Evolutionary conservation across 345 rosid genomes (phyloP).

Genomic region (Cardamine resedifolia): DNA sequence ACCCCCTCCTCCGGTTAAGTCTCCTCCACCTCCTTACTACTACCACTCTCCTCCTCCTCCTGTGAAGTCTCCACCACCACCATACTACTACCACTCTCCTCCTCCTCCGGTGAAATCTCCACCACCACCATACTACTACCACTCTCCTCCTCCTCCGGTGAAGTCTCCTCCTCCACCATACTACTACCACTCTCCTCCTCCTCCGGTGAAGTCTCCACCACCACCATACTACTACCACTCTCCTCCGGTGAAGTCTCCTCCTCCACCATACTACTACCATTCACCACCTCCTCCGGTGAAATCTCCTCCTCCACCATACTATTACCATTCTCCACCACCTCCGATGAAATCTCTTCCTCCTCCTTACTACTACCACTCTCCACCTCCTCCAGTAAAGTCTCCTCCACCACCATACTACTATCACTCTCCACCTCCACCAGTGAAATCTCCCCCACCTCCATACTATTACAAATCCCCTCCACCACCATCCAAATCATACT

Average conservation of each 20-base stretch:
- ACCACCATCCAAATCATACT: conserved; percentile 32
- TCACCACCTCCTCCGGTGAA: conserved; percentile 49
- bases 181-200: conserved; percentile 38
- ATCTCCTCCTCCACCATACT: conserved; percentile 34
- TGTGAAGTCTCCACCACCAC: conserved; percentile 28
- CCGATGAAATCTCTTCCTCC: conserved; percentile 33
- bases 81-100: conserved; percentile 35
- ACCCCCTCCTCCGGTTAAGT: conserved; percentile 40
- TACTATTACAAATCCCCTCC: conserved; percentile 42
- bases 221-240: conserved; percentile 34
- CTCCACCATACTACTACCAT: conserved; percentile 38
- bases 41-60: conserved; percentile 46
- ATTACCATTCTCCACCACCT: conserved; percentile 37
- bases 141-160: conserved; percentile 43
- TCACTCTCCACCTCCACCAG: conserved; percentile 43
- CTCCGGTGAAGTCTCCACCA: conserved; percentile 37
- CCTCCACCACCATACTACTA: conserved; percentile 41
- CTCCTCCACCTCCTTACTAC: conserved; percentile 38
- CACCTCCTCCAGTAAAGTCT: conserved; percentile 39
- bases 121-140: conserved; percentile 33
- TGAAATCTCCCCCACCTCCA: conserved; percentile 34
- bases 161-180: conserved; percentile 37
- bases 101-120: conserved; percentile 43
- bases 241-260: conserved; percentile 35
- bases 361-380: conserved; percentile 35